Base-by-base conservation (phyloP, 441 rosid genomes). In the Pelargonium cotyledonis region DNA sequence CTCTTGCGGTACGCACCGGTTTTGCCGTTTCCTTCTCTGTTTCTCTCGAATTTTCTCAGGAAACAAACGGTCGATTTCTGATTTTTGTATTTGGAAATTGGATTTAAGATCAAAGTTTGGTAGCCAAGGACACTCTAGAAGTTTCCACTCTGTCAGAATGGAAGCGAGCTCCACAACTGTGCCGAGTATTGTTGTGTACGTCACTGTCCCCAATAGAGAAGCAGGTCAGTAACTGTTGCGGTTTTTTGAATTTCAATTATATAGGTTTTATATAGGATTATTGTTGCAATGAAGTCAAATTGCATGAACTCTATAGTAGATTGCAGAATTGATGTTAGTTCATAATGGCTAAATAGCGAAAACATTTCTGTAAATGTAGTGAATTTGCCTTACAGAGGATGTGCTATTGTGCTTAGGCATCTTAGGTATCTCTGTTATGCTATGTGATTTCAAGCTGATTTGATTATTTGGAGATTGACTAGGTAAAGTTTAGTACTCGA, bases 151-250 rank as follows among this genome's bases (percentile, higher is more conserved):
- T 26, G 82, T 77, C 66, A 85, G 71, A 79, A 88, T 90, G 96
- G 98, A 85, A 72, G 87, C 79, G 12, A 74, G 68, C 64, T 55
- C 84, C 79, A 75, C 75, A 57, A 76, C 78, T 63, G 97, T 88
- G 63, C 91, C 91, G 9, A 88, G 89, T 71, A 85, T 88, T 66
- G 95, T 88, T 12, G 95, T 92, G 41, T 92, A 88, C 65, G 91
- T 88, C 65, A 89, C 92, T 71, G 97, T 89, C 26, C 92, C 96
- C 5, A 88, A 84, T 76, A 85, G 85, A 80, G 97, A 92, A 76
- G 86, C 91, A 77, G 96, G 98, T 90, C 63, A 47, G 1, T 55
- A 41, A 53, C 47, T 64, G 9, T 8, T 8, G 10, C 21, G 23
- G 4, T 1, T 8, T 23, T 49, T 19, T 19, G 23, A 53, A 6